Evolutionary conservation across 768 basidiomycete genomes (phyloP).

Genomic region (Pulveroboletus ravenelii): DNA sequence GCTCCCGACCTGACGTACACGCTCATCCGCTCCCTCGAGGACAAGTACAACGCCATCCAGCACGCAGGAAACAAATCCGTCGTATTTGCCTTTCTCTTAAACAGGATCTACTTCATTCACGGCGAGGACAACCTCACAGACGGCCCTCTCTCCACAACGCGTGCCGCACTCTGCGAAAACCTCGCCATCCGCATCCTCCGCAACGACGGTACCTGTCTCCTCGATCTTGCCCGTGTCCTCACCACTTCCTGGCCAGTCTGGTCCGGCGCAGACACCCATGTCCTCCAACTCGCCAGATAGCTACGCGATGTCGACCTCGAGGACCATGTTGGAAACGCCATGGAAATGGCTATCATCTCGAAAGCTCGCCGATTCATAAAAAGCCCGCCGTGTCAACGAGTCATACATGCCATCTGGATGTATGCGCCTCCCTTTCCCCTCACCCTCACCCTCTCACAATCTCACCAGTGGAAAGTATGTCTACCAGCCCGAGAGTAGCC

Average conservation of each 20-base stretch:
- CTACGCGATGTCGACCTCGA: slow-evolving; percentile 70
- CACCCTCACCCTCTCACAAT: slow-evolving; percentile 13
- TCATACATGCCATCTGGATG: slow-evolving; percentile 83
- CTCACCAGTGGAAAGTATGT: slow-evolving; percentile 77
- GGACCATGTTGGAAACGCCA: slow-evolving; percentile 83
- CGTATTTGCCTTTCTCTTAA: slow-evolving; percentile 85
- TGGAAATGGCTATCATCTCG: slow-evolving; percentile 87
- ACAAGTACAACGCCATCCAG: slow-evolving; percentile 78
- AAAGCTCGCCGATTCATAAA: slow-evolving; percentile 89
- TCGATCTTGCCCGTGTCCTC: slow-evolving; percentile 63
- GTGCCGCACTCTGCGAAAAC: slow-evolving; percentile 85
- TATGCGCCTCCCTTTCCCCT: slow-evolving; percentile 30
- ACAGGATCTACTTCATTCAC: slow-evolving; percentile 78
- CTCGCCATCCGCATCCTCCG: slow-evolving; percentile 78
- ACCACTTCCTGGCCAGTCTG: slow-evolving; percentile 83
- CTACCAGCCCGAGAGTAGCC: slow-evolving; percentile 82
- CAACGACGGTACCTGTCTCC: slow-evolving; percentile 61
- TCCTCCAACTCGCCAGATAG: slow-evolving; percentile 55
- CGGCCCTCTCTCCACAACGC: slow-evolving; percentile 61
- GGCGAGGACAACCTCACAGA: slow-evolving; percentile 67
- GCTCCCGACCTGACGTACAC: slow-evolving; percentile 90
- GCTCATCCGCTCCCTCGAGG: slow-evolving; percentile 79
- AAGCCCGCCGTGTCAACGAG: slow-evolving; percentile 82
- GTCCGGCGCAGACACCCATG: slow-evolving; percentile 59
- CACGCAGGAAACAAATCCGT: slow-evolving; percentile 72